Conservation (phyloP, 2,329 filamentous ascomycete genomes). For the Paecilomyces dactylethromorphus region DNA sequence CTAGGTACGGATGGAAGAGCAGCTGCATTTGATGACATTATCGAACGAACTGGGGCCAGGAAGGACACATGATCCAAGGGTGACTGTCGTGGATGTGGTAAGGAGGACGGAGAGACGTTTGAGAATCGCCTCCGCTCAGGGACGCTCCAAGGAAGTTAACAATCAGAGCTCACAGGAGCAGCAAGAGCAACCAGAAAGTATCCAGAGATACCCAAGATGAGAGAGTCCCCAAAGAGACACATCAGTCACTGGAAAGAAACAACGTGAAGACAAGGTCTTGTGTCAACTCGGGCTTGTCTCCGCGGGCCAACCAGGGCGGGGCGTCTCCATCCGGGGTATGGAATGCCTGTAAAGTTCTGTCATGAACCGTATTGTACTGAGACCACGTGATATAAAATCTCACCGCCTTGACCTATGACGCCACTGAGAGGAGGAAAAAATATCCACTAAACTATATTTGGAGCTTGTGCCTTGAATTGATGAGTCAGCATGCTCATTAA, state of each 20-base stretch:
- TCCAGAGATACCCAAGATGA: background rate
- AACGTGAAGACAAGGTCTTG: background rate
- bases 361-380: constrained; percentile 11
- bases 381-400: constrained; percentile 9
- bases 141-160: background rate
- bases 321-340: background rate
- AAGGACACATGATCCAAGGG: constrained; percentile 16
- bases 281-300: background rate
- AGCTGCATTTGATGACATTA: constrained; percentile 33
- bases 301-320: constrained; percentile 3
- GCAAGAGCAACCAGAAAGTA: background rate
- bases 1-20: constrained; percentile 28
- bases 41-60: constrained; percentile 11
- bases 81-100: background rate
- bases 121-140: background rate
- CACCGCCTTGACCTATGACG: constrained; percentile 31
- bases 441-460: background rate
- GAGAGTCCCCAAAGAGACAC: background rate
- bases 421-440: constrained; percentile 9
- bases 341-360: constrained; percentile 12
- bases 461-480: background rate
- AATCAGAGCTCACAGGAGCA: background rate
- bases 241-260: background rate
- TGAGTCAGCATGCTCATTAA: background rate
- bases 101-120: background rate